Base-by-base conservation (phyloP, 768 basidiomycete species). In the Megacollybia marginata region DNA sequence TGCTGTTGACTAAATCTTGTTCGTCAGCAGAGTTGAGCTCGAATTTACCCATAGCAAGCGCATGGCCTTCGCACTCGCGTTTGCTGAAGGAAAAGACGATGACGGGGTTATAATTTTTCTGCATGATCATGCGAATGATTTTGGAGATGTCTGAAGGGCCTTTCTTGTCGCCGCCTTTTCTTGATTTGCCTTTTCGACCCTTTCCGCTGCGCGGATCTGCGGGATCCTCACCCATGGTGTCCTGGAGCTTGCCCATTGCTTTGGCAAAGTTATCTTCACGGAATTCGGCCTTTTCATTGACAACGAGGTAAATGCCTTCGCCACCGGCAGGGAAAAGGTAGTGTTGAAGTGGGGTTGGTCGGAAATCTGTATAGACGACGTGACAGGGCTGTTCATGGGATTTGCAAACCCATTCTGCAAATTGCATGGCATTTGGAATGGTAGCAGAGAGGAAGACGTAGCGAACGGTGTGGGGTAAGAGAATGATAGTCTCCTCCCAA, bases 361-460 rank as follows among this genome's bases (percentile, higher is more conserved):
- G 85, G 72, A 97, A 98, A 69, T 99, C 93, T 52, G 96, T 99
- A 65, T 98, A 99, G 36, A 99, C 94, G 62, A 99, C 92, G 62
- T 99, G 96, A 65, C 96, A 98, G 1, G 96, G 95, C 59, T 98
- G 96, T 52, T 94, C 87, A 60, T 98, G 96, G 1, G 88, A 91
- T 62, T 92, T 89, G 73, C 88, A 92, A 62, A 99, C 92, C 96
- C 96, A 99, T 67, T 97, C 91, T 23, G 95, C 92, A 58, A 99
- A 99, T 62, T 99, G 92, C 91, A 96, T 95, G 9, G 95, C 93
- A 68, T 99, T 98, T 42, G 96, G 96, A 48, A 99, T 98, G 13
- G 96, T 99, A 53, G 96, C 95, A 18, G 96, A 99, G 33, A 99
- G 83, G 69, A 99, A 99, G 52, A 99, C 95, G 64, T 96, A 95